These are phyloP conservation scores for Penicillium flavigenum DNA, from an alignment of 495 filamentous ascomycete species.

Conservation along the genomic window DNA sequence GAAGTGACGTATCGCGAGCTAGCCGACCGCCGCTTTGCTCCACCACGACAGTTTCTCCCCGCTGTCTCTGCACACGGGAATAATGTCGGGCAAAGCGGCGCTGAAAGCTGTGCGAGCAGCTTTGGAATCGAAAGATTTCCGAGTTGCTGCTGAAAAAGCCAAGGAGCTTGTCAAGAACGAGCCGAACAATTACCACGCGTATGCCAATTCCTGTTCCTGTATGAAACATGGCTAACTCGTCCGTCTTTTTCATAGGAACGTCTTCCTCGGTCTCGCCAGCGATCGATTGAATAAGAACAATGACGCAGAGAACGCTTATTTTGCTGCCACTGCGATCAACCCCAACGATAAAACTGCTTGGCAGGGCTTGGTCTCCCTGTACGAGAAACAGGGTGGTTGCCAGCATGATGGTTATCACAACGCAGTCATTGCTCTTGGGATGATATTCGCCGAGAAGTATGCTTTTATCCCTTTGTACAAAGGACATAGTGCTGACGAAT, in stretches of 20 bases:
- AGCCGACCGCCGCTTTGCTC: conserved; percentile 21
- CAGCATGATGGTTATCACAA: conserved; percentile 73
- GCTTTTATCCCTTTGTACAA: conserved; percentile 18
- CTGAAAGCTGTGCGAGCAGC: conserved; percentile 81
- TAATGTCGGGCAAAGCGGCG: conserved; percentile 68
- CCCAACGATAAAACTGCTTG: conserved; percentile 68
- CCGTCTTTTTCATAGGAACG: conserved; percentile 49
- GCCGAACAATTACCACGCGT: conserved; percentile 80
- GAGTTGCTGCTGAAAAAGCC: conserved; percentile 65
- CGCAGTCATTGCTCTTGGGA: conserved; percentile 68
- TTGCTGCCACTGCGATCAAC: conserved; percentile 67
- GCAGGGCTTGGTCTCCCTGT: conserved; percentile 86
- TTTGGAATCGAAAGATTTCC: conserved; percentile 77
- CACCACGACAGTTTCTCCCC: conserved; percentile 26
- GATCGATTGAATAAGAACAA: conserved; percentile 70
- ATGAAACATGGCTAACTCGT: conserved; percentile 14
- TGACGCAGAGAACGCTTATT: conserved; percentile 73
- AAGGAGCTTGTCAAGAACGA: conserved; percentile 68
- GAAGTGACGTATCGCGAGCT: conserved; percentile 29
- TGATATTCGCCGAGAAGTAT: conserved; percentile 67
- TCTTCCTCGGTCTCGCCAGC: conserved; percentile 78
- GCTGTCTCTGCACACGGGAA: conserved; percentile 17
- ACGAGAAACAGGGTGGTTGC: conserved; percentile 67
- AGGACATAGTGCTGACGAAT: neutral
- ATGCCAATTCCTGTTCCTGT: conserved; percentile 20